Conservation (phyloP, 768 basidiomycete species). For the Aureoboletus auriporus region DNA sequence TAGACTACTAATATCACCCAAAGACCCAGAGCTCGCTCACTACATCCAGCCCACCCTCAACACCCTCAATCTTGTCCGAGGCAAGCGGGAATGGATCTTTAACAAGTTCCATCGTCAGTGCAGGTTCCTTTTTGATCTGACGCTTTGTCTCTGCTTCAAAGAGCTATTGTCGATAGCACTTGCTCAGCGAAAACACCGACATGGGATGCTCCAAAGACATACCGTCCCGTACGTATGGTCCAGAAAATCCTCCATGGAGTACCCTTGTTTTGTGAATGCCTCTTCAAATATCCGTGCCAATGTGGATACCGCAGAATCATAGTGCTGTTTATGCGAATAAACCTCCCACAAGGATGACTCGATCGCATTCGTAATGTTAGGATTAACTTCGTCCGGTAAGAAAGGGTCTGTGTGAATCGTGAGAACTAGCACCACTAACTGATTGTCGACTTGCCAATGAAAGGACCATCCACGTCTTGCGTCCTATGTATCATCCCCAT, state of each 20-base stretch:
- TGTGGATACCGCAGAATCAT: conserved; percentile 84
- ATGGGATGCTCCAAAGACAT: conserved; percentile 19
- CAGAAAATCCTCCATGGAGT: conserved; percentile 91
- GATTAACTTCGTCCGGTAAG: conserved; percentile 60
- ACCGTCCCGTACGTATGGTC: conserved; percentile 91
- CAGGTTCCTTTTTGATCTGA: conserved; percentile 76
- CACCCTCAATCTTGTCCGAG: conserved; percentile 19
- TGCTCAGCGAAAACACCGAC: conserved; percentile 4
- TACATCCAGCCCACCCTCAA: conserved; percentile 25
- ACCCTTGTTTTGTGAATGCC: conserved; percentile 90
- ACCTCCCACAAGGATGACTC: conserved; percentile 94
- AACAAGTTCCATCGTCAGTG: conserved; percentile 44
- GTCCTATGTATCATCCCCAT: conserved; percentile 90
- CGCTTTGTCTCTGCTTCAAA: conserved; percentile 81
- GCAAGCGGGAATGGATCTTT: conserved; percentile 26
- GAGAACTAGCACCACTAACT: neutral
- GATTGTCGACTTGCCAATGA: conserved; percentile 30
- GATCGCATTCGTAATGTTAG: conserved; percentile 72
- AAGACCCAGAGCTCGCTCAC: conserved; percentile 49
- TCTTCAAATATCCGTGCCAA: conserved; percentile 82
- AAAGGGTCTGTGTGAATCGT: conserved; percentile 59
- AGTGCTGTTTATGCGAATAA: conserved; percentile 72
- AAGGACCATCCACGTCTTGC: conserved; percentile 32
- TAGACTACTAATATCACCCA: conserved; percentile 15
- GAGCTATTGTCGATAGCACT: conserved; percentile 45